Base-by-base conservation (phyloP, 352 stramenopile species). In the Pilasporangium apinafurcum region DNA sequence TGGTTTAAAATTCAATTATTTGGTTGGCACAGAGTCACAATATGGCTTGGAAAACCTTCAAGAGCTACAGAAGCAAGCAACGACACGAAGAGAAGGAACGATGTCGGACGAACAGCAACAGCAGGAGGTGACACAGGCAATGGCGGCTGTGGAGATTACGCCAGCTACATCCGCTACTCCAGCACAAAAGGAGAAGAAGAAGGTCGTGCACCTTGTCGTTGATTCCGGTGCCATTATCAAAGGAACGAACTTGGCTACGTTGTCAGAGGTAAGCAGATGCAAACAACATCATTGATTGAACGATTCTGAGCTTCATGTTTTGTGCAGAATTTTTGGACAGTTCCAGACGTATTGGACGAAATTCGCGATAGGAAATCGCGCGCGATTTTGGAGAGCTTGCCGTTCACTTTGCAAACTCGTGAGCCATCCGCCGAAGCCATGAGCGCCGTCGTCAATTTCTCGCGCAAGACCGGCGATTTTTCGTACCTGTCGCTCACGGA, bases 211-310 rank as follows among this genome's bases (percentile, higher is more conserved):
- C 48, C 51, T 95, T 13, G 75, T 95, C 20, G 66, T 95, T 32
- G 83, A 95, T 62, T 92, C 83, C 4, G 83, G 83, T 37, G 83
- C 78, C 20, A 88, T 95, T 51, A 95, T 95, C 64, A 95, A 92
- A 50, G 68, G 77, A 59, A 87, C 81, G 0, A 83, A 91, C 50
- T 43, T 95, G 30, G 67, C 56, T 14, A 53, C 71, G 22, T 57
- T 95, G 17, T 80, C 83, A 9, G 77, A 95, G 62, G 71, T 84
- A 67, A 26, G 47, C 44, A 9, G 13, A 14, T 10, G 5, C 5
- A 8, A 17, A 14, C 27, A 26, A 10, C 40, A n/a, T 39, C 4
- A 13, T 37, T 38, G 37, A 56, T 52, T 7, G 9, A 2, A 26
- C 14, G 12, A 40, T 22, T 54, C 20, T 33, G n/a, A n/a, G n/a